Evolutionary conservation across 2,329 filamentous ascomycete species (phyloP).

Genomic region (Clonostachys rosea): DNA sequence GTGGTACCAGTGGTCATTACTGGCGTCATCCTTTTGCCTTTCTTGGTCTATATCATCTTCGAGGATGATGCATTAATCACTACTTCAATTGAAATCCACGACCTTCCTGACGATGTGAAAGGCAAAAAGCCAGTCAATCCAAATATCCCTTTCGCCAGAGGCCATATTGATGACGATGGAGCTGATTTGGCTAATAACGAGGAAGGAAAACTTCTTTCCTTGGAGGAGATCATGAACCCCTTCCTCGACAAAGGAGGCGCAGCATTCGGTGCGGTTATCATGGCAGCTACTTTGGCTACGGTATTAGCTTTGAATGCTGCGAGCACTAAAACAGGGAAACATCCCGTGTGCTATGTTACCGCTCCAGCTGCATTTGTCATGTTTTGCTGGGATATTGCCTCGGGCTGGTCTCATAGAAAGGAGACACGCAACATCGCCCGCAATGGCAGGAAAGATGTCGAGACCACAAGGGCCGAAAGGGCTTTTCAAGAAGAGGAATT

Average conservation of each 20-base stretch:
- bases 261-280: constrained; percentile 57
- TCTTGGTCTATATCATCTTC: constrained; percentile 67
- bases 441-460: neutral
- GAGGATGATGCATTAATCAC: constrained; percentile 60
- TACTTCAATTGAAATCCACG: constrained; percentile 61
- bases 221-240: constrained; percentile 73
- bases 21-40: constrained; percentile 63
- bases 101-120: constrained; percentile 54
- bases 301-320: constrained; percentile 63
- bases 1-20: constrained; percentile 69
- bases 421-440: constrained; percentile 60
- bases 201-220: constrained; percentile 44
- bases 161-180: constrained; percentile 47
- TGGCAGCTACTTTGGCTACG: constrained; percentile 63
- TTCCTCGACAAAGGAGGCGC: constrained; percentile 66
- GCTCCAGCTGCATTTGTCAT: constrained; percentile 64
- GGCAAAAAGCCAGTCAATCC: constrained; percentile 60
- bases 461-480: neutral
- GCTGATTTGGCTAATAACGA: constrained; percentile 37
- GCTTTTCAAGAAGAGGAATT: neutral
- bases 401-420: constrained; percentile 58
- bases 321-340: constrained; percentile 38
- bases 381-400: constrained; percentile 62
- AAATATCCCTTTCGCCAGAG: constrained; percentile 63
- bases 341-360: constrained; percentile 65